Base-by-base conservation (phyloP, 768 basidiomycete genomes). In the Hypsizygus marmoreus region DNA sequence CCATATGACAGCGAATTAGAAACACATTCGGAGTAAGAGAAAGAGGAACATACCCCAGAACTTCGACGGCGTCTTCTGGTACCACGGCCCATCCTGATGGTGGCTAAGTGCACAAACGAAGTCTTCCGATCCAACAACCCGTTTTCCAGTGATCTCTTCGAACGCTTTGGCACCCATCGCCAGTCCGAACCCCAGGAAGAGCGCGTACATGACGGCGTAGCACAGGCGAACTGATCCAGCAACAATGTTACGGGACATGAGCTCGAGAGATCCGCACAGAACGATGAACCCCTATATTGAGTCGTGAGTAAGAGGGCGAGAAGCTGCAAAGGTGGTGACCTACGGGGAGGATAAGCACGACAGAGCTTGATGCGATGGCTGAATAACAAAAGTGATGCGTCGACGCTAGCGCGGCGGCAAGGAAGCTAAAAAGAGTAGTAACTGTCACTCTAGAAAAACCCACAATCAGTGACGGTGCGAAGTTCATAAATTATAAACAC, bases 201-300 rank as follows among this genome's bases (percentile, higher is more conserved):
- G 71, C n/a, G 86, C 83, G 58, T 93, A 94, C 45, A 88, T 76
- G 41, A 88, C 73, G 19, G 88, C 79, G 57, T 88, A 93, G 54
- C 87, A 88, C 12, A 93, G 72, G 29, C 89, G 77, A 24, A 93
- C 90, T 9, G 88, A 84, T n/a, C 92, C 90, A 0, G 88, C 75
- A 23, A 91, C 81, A 56, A 95, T 84, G 50, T 88, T 88, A 13
- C 89, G 79, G 3, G 88, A 86, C 47, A 88, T 80, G 16, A 92
- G 67, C 59, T 93, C 91, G 23, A 93, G 79, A 9, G 84, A 77
- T 38, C 86, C 92, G 55, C 72, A 77, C 11, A 88, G 75, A 8
- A 88, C 81, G 40, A 87, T 79, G 49, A 85, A 85, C 6, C 86
- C 86, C 67, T 71, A 14, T 14, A 26, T 25, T 43, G 9, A 30